A percentile compares a stretch with the other conserved stretches of the same genome.
Conservation (phyloP, 2,329 filamentous ascomycete genomes). For the Phialocephala subalpina region DNA sequence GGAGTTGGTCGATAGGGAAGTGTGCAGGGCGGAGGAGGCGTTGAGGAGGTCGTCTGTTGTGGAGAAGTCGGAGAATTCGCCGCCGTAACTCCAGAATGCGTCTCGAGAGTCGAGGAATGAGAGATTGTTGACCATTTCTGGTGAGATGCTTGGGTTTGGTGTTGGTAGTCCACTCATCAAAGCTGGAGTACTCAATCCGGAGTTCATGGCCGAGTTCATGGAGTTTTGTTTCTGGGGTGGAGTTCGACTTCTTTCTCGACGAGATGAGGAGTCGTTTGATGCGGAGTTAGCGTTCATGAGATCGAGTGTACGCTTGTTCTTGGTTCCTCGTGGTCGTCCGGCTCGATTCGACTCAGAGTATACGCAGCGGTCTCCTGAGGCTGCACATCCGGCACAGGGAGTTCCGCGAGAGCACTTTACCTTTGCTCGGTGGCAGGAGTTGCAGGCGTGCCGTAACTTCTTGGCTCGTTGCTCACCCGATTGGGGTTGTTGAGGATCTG, state of each 20-base stretch:
- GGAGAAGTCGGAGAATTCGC: background rate
- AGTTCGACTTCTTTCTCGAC: background rate
- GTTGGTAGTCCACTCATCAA: constrained; percentile 1
- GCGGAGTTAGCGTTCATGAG: background rate
- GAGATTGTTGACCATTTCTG: constrained; percentile 6
- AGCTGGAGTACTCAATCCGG: background rate
- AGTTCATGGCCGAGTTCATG: constrained; percentile 5
- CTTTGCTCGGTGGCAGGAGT: constrained; percentile 4
- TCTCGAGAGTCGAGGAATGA: background rate
- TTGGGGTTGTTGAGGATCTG: background rate
- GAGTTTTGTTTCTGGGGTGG: background rate
- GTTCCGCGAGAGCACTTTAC: constrained; percentile 10
- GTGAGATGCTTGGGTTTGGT: background rate
- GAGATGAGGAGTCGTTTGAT: background rate
- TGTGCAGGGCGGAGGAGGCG: background rate
- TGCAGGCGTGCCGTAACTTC: constrained; percentile 8
- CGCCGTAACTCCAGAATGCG: background rate
- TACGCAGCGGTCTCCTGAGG: constrained; percentile 5
- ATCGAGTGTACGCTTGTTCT: constrained; percentile 1
- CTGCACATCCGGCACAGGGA: constrained; percentile 5
- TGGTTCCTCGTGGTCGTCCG: background rate
- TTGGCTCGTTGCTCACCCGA: background rate
- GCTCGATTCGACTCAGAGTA: constrained; percentile 5
- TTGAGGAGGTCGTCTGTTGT: background rate
- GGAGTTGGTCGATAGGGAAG: background rate